Evolutionary conservation across 2,329 filamentous ascomycete species (phyloP).

Genomic region (Sporothrix variecibatus): DNA sequence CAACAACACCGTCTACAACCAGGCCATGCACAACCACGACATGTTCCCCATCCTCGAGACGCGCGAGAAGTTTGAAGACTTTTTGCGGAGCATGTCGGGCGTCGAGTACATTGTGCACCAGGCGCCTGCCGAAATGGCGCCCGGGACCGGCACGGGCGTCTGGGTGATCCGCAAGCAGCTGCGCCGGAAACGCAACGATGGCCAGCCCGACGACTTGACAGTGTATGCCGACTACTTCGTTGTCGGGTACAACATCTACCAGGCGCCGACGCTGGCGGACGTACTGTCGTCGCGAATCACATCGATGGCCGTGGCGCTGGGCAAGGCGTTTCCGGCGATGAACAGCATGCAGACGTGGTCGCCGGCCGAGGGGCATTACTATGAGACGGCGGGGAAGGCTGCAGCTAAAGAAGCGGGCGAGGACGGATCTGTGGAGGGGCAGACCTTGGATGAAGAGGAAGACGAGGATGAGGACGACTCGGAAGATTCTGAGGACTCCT

Average conservation of each 20-base stretch:
- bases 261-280: constrained; percentile 63
- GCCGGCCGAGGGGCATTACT: constrained; percentile 55
- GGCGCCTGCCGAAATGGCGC: constrained; percentile 63
- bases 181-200: constrained; percentile 55
- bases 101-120: constrained; percentile 68
- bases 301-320: constrained; percentile 57
- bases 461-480: constrained; percentile 22
- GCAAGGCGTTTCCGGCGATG: constrained; percentile 54
- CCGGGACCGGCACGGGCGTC: constrained; percentile 63
- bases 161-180: constrained; percentile 72
- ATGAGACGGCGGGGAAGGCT: constrained; percentile 43
- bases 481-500: constrained; percentile 18
- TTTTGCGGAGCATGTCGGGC: constrained; percentile 64
- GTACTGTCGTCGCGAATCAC: constrained; percentile 60
- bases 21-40: constrained; percentile 62
- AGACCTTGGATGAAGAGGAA: constrained; percentile 17
- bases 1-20: constrained; percentile 63
- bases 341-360: constrained; percentile 57
- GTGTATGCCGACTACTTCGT: constrained; percentile 65
- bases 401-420: neutral
- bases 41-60: constrained; percentile 61
- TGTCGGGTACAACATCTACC: constrained; percentile 66
- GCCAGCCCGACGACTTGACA: constrained; percentile 53
- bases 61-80: constrained; percentile 64
- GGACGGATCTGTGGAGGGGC: neutral